phyloP scores from a whole-genome alignment of 805 yeast genomes.

The Zygoascus biomembranicola region DNA sequence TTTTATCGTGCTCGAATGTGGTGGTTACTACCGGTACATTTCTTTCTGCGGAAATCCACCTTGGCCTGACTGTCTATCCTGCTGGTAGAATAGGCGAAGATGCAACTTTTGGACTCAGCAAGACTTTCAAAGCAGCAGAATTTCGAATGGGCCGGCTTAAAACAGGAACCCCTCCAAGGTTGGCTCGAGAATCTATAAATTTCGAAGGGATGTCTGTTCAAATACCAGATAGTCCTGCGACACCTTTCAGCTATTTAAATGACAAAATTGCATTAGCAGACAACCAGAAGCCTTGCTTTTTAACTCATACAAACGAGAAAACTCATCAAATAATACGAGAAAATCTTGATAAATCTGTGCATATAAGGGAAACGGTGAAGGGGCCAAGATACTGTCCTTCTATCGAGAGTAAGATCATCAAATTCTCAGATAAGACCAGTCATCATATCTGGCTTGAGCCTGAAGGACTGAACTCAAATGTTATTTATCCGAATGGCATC shows the following conservation, averaged over 20 bases:
- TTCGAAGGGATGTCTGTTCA: constrained; percentile 58
- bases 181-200: constrained; percentile 64
- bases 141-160: constrained; percentile 82
- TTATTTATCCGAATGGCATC: constrained; percentile 95
- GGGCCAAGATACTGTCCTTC: constrained; percentile 99
- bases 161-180: constrained; percentile 95
- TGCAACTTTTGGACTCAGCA: constrained; percentile 82
- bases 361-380: constrained; percentile 85
- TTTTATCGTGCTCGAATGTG: constrained; percentile 55
- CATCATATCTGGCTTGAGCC: constrained; percentile 96
- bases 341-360: constrained; percentile 77
- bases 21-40: constrained; percentile 96
- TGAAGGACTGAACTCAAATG: constrained; percentile 79
- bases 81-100: constrained; percentile 92
- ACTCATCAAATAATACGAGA: constrained; percentile 61
- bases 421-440: constrained; percentile 64
- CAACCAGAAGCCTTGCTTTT: constrained; percentile 60
- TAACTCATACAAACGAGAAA: constrained; percentile 67
- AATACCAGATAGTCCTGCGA: constrained; percentile 75
- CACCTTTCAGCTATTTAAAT: constrained; percentile 83
- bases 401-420: constrained; percentile 76
- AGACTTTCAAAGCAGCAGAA: constrained; percentile 67
- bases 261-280: constrained; percentile 51
- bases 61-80: constrained; percentile 72
- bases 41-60: constrained; percentile 87